Evolutionary conservation across 2,329 filamentous ascomycete species (phyloP).

Genomic region (Waltergamsia citrina): DNA sequence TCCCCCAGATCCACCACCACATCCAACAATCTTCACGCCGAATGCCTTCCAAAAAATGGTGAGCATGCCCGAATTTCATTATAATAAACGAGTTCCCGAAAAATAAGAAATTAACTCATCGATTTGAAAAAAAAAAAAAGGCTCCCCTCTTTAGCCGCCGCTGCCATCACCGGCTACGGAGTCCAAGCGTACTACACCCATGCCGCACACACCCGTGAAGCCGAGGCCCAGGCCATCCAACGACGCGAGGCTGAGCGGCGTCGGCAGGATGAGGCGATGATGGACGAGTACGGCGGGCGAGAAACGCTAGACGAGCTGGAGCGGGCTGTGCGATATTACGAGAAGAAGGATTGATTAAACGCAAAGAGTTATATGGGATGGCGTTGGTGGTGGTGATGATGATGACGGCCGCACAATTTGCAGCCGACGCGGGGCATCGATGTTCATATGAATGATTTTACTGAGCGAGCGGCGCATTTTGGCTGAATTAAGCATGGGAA

Average conservation of each 20-base stretch:
- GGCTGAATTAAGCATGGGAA: too few species aligned
- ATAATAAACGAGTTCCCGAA: neutral
- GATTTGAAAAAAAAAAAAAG: slow-evolving; percentile 9
- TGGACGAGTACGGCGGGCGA: slow-evolving; percentile 40
- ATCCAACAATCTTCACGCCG: slow-evolving; percentile 15
- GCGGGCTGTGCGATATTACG: slow-evolving; percentile 36
- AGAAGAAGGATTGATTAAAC: slow-evolving; percentile 17
- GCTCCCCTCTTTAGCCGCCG: slow-evolving; percentile 19
- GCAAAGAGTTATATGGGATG: neutral
- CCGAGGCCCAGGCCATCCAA: slow-evolving; percentile 19
- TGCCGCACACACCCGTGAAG: slow-evolving; percentile 14
- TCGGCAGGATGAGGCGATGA: slow-evolving; percentile 29
- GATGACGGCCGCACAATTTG: too few species aligned
- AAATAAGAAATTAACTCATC: neutral
- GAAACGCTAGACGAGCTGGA: slow-evolving; percentile 38
- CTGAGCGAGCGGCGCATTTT: too few species aligned
- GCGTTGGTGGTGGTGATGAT: neutral
- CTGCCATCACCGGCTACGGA: slow-evolving; percentile 22
- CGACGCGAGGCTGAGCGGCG: slow-evolving; percentile 22
- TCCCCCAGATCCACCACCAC: slow-evolving; percentile 20
- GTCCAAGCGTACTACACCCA: slow-evolving; percentile 21
- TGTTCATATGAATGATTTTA: too few species aligned
- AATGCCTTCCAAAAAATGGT: slow-evolving; percentile 21
- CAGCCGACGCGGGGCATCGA: too few species aligned
- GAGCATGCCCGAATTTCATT: slow-evolving; percentile 7